Evolutionary conservation across 73 alveolate genomes (phyloP).

Genomic region (Tetrahymena elliotti): DNA sequence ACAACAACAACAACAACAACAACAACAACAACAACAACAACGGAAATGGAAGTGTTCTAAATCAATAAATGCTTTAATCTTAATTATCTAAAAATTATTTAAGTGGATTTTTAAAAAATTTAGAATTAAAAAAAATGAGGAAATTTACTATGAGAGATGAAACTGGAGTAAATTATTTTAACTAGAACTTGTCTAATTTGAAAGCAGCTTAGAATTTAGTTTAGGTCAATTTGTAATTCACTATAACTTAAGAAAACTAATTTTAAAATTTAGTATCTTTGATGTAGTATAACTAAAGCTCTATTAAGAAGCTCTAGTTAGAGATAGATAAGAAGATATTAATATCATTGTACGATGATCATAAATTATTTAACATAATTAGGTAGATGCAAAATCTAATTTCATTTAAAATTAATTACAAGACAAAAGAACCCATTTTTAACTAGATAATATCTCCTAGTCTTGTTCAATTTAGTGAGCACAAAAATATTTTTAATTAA

Average conservation of each 20-base stretch:
- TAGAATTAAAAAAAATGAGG: neutral
- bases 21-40: no score
- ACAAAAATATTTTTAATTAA: neutral
- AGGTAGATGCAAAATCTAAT: neutral
- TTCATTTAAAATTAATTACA: neutral
- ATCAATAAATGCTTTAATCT: neutral
- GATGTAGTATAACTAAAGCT: neutral
- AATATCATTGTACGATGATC: neutral
- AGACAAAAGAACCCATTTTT: neutral
- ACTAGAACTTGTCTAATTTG: neutral
- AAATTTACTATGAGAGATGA: neutral
- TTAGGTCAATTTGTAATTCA: neutral
- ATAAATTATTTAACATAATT: neutral
- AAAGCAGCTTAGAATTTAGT: neutral
- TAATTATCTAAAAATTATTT: neutral
- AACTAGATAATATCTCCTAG: neutral
- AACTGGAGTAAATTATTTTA: neutral
- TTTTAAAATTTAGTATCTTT: neutral
- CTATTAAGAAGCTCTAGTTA: neutral
- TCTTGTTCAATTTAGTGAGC: neutral
- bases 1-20: no score
- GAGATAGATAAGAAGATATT: neutral
- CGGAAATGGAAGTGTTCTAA: neutral
- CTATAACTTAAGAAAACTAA: neutral
- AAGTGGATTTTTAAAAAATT: neutral